Evolutionary conservation across 495 filamentous ascomycete genomes (phyloP), one percentile per base, ranked within the genome.

Genomic region (Tirmania nivea): DNA sequence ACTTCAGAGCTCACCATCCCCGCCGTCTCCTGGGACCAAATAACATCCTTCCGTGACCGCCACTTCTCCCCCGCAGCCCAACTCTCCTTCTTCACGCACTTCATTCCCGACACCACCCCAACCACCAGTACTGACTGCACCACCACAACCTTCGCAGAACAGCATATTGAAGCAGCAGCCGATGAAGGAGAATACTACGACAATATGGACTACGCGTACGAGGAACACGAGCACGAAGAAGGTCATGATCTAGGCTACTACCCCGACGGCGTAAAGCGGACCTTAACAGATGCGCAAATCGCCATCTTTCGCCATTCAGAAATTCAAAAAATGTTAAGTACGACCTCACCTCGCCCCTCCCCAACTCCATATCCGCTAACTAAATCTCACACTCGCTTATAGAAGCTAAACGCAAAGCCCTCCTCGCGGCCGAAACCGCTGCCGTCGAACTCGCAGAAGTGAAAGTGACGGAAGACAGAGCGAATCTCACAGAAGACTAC

Each of bases 281-380:
- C 87, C 8, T 69, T 97, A 51, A 96, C 92, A 2, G 84, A 94
- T 65, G 83, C 84, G 54, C 83, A 97, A 67, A 84, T 95, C 48
- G 78, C 73, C 16, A 90, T 94, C 39, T 94, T 96, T 63, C 72
- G 90, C 55, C 83, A 90, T 63, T 90, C 81, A 12, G 90, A 97
- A 68, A 75, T 96, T 47, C 78, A 93, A 61, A 61, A 72, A 8
- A 67, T 94, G 16, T 67, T 85, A 20, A 60, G 62, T 64, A 52
- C 14, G 17, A 10, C 1, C 31, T 10, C 51, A 39, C 34, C 11
- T 4, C n/a, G n/a, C n/a, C n/a, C 39, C 39, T 35, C 17, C 17
- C n/a, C 12, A 31, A 25, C 31, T 36, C 3, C 19, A 31, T 31
- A 31, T 7, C 4, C 20, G 1, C 11, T 11, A n/a, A 14, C 11